Evolutionary conservation across 352 stramenopile genomes (phyloP).

Genomic region (Aphanomyces cochlioides): DNA sequence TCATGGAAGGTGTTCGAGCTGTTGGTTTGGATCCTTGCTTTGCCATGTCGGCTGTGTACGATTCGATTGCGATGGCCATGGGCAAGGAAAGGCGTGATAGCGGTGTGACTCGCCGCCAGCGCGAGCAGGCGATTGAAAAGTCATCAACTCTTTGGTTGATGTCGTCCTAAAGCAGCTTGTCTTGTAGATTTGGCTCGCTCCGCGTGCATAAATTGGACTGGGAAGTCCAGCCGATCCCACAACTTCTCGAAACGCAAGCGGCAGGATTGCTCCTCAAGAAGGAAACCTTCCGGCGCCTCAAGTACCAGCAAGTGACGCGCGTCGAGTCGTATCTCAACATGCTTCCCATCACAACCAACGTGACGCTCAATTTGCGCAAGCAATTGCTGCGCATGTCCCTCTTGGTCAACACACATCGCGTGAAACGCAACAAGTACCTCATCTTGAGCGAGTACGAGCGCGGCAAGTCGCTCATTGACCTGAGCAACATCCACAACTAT

Average conservation of each 20-base stretch:
- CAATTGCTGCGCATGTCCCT: constrained; percentile 81
- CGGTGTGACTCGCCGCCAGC: constrained; percentile 7
- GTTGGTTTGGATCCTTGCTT: constrained; percentile 82
- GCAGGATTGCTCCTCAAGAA: constrained; percentile 75
- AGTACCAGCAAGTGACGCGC: constrained; percentile 71
- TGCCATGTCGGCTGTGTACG: constrained; percentile 80
- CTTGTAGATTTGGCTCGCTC: constrained; percentile 14
- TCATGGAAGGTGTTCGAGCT: constrained; percentile 84
- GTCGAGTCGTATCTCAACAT: constrained; percentile 78
- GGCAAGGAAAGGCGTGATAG: not conserved
- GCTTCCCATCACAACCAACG: constrained; percentile 83
- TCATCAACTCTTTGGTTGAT: not conserved
- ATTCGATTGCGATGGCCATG: constrained; percentile 60
- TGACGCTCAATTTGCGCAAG: constrained; percentile 83
- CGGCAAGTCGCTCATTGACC: constrained; percentile 70
- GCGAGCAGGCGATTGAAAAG: constrained; percentile 19
- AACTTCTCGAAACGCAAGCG: constrained; percentile 78
- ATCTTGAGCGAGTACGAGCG: constrained; percentile 71
- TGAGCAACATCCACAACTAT: constrained; percentile 74
- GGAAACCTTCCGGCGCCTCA: constrained; percentile 77
- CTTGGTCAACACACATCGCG: constrained; percentile 80
- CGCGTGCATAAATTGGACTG: constrained; percentile 46
- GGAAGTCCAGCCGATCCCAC: constrained; percentile 69
- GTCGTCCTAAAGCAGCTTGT: not conserved
- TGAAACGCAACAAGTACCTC: constrained; percentile 50